These are phyloP conservation scores for Phialophora macrospora DNA, from an alignment of 2,329 filamentous ascomycete genomes.

Conservation along the genomic window DNA sequence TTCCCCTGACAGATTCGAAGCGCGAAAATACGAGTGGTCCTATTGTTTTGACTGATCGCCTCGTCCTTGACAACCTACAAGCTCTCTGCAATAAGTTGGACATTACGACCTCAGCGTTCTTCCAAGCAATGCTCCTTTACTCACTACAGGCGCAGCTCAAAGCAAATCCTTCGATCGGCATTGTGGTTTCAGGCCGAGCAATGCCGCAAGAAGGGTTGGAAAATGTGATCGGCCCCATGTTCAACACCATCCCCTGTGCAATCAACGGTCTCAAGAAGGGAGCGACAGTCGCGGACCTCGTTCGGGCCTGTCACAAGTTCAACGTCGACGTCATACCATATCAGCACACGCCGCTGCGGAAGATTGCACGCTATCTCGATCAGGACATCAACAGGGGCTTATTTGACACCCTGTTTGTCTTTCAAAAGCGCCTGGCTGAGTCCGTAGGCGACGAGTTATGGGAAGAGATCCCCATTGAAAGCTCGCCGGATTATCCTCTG, in stretches of 20 bases:
- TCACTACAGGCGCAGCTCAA: slow-evolving; percentile 61
- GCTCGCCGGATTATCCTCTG: slow-evolving; percentile 71
- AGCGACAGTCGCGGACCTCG: slow-evolving; percentile 64
- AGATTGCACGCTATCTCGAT: slow-evolving; percentile 79
- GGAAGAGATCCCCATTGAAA: slow-evolving; percentile 56
- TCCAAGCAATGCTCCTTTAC: slow-evolving; percentile 75
- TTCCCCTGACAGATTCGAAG: slow-evolving; percentile 10
- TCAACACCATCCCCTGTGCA: slow-evolving; percentile 84
- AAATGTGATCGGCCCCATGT: slow-evolving; percentile 76
- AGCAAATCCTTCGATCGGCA: slow-evolving; percentile 64
- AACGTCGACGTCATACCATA: slow-evolving; percentile 71
- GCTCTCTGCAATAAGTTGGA: slow-evolving; percentile 62
- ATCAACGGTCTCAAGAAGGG: slow-evolving; percentile 49
- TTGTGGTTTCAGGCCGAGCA: slow-evolving; percentile 78
- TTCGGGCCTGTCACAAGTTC: slow-evolving; percentile 70
- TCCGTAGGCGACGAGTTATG: slow-evolving; percentile 55
- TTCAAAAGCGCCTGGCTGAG: slow-evolving; percentile 61
- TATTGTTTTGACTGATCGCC: slow-evolving; percentile 33
- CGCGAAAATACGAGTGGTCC: not conserved
- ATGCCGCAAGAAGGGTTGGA: slow-evolving; percentile 71
- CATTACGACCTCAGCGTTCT: slow-evolving; percentile 77
- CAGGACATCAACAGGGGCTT: slow-evolving; percentile 60
- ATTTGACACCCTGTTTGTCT: slow-evolving; percentile 84
- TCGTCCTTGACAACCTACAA: slow-evolving; percentile 55
- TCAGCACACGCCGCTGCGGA: slow-evolving; percentile 77